Percentiles rank a stretch among this genome's conserved stretches.
Evolutionary conservation across 768 basidiomycete genomes (phyloP).

Genomic region (Boletellus ananas): DNA sequence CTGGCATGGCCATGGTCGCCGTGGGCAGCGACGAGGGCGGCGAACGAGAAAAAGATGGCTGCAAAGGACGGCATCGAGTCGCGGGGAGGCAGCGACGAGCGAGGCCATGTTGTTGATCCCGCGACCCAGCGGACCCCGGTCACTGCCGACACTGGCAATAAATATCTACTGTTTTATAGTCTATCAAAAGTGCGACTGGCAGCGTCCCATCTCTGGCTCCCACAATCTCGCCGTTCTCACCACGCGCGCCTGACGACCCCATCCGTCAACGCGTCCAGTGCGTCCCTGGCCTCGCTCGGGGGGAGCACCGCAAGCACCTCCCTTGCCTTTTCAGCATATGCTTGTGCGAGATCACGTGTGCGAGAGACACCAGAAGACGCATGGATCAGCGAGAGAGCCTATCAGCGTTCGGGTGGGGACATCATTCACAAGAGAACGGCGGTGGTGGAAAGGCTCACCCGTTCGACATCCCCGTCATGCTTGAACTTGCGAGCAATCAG

Average conservation of each 20-base stretch:
- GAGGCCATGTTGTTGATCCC: too few species aligned
- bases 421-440: background rate
- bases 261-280: slow-evolving; percentile 69
- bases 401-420: background rate
- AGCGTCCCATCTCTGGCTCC: too few species aligned
- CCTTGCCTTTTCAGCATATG: slow-evolving; percentile 74
- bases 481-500: slow-evolving; percentile 79
- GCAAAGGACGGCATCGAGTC: slow-evolving; percentile 45
- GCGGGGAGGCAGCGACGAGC: background rate
- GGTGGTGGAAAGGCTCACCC: slow-evolving; percentile 41
- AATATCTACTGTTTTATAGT: too few species aligned
- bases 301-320: slow-evolving; percentile 69
- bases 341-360: slow-evolving; percentile 70
- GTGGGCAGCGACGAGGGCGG: slow-evolving; percentile 45
- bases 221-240: slow-evolving; percentile 21
- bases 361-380: slow-evolving; percentile 72
- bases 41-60: slow-evolving; percentile 39
- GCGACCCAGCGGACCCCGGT: slow-evolving; percentile 16
- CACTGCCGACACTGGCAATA: slow-evolving; percentile 4
- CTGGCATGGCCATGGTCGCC: slow-evolving; percentile 62
- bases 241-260: slow-evolving; percentile 60
- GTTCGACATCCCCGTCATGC: slow-evolving; percentile 73
- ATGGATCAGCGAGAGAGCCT: slow-evolving; percentile 61
- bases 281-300: slow-evolving; percentile 73
- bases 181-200: too few species aligned